phyloP scores from a whole-genome alignment of 148 eudicot species.

The Camellia sinensis region DNA sequence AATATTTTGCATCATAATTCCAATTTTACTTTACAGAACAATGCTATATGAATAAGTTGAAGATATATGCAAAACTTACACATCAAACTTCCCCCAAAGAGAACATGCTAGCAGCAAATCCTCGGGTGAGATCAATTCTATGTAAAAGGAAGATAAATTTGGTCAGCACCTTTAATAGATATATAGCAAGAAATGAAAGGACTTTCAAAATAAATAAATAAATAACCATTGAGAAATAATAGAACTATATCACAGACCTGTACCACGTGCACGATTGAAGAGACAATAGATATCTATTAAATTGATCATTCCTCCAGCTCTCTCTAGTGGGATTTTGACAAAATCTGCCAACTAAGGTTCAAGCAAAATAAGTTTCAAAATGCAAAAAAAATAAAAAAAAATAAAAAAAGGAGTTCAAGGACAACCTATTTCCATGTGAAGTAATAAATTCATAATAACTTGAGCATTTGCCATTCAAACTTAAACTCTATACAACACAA shows the following conservation, averaged over 20 bases:
- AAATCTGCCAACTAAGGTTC: slow-evolving; percentile 93
- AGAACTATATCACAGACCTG: slow-evolving; percentile 50
- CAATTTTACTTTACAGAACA: not conserved
- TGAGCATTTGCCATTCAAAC: not conserved
- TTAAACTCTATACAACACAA: not conserved
- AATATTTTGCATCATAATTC: not conserved
- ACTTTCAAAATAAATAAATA: not conserved
- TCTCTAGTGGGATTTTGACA: slow-evolving; percentile 86
- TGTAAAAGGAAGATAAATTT: slow-evolving; percentile 9
- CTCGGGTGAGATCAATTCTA: slow-evolving; percentile 95
- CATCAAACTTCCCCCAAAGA: slow-evolving; percentile 94
- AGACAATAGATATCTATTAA: slow-evolving; percentile 85
- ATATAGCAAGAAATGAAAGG: slow-evolving; percentile 9
- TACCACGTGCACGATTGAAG: slow-evolving; percentile 96
- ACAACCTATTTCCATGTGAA: slow-evolving; percentile 19
- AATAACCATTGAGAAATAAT: not conserved
- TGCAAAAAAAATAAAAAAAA: not conserved
- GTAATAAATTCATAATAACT: not conserved
- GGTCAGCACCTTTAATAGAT: not conserved
- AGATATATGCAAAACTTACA: slow-evolving; percentile 45
- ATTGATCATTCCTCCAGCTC: slow-evolving; percentile 96
- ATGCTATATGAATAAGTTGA: not conserved
- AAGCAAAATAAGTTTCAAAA: slow-evolving; percentile 28
- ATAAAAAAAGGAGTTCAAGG: not conserved
- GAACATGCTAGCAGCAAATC: slow-evolving; percentile 89